Conservation (phyloP, 192 early-diverging fungal genomes). For the Coemansia sp. region DNA sequence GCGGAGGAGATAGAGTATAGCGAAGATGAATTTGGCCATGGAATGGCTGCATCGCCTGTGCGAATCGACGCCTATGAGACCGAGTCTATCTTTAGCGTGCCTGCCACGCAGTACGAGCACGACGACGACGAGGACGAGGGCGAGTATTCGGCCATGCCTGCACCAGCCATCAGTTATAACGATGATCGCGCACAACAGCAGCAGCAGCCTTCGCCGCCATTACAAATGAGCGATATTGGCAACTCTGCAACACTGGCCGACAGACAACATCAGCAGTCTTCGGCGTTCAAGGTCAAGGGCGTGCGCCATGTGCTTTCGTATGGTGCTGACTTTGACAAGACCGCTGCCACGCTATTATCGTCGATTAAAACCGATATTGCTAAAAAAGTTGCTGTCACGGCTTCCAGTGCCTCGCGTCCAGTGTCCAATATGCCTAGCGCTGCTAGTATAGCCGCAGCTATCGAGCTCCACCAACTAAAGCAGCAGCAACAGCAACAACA, state of each 20-base stretch:
- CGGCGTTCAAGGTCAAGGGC: constrained; percentile 48
- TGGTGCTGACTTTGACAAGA: constrained; percentile 51
- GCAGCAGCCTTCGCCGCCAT: neutral
- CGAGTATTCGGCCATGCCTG: neutral
- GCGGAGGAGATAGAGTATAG: constrained; percentile 11
- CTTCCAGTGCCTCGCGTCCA: constrained; percentile 10
- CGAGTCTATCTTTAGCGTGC: constrained; percentile 18
- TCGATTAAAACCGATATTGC: constrained; percentile 54
- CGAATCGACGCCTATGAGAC: constrained; percentile 40
- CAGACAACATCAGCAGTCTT: constrained; percentile 16
- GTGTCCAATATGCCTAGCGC: constrained; percentile 12
- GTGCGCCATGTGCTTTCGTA: constrained; percentile 52
- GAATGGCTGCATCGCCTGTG: constrained; percentile 9
- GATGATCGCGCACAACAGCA: neutral
- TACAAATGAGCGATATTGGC: neutral
- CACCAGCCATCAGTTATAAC: neutral
- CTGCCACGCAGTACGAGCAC: constrained; percentile 1
- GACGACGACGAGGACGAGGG: neutral
- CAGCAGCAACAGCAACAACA: constrained; percentile 27
- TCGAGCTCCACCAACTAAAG: constrained; percentile 50
- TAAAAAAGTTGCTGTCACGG: constrained; percentile 16
- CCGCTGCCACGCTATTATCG: constrained; percentile 48
- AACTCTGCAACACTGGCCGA: constrained; percentile 3
- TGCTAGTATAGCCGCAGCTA: constrained; percentile 44
- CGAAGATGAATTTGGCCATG: neutral